A percentile compares a stretch with the other conserved stretches of the same genome.
Conservation (phyloP, 495 filamentous ascomycete species). For the Neurospora sp. region DNA sequence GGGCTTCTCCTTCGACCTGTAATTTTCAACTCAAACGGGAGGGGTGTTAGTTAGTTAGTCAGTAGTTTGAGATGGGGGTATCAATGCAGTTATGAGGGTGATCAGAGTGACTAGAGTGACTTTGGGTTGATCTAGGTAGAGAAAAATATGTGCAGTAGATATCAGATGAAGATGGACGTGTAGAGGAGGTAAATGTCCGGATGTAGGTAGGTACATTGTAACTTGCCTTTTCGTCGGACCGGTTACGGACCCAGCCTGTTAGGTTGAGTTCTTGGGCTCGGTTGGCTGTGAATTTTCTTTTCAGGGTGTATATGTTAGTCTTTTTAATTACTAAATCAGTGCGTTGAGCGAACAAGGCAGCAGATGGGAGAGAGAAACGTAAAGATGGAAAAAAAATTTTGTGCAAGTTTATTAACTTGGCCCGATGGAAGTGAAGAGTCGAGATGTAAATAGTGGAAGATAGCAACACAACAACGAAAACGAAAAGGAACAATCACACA, state of each 20-base stretch:
- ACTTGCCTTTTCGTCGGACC: slow-evolving; percentile 55
- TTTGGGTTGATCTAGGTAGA: neutral
- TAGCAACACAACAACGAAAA: no score
- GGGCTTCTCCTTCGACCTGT: slow-evolving; percentile 85
- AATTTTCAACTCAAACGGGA: neutral
- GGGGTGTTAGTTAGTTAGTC: neutral
- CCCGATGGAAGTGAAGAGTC: no score
- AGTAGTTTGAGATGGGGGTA: no score
- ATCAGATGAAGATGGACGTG: neutral
- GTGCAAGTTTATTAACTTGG: no score
- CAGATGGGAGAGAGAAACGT: no score
- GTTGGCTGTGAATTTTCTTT: slow-evolving; percentile 59
- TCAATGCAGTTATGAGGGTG: neutral
- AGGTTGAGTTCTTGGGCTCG: slow-evolving; percentile 54
- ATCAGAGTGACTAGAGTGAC: neutral
- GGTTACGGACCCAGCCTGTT: slow-evolving; percentile 76
- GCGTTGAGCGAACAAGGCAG: no score
- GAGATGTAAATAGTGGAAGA: no score
- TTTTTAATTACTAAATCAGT: neutral
- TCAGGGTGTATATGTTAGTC: neutral
- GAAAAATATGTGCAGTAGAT: neutral
- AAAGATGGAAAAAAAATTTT: no score
- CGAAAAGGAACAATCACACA: no score
- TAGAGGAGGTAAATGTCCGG: neutral
- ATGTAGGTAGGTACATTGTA: neutral